Evolutionary conservation across 208 protist species (phyloP).

Genomic region (Tritrichomonas musculus): DNA sequence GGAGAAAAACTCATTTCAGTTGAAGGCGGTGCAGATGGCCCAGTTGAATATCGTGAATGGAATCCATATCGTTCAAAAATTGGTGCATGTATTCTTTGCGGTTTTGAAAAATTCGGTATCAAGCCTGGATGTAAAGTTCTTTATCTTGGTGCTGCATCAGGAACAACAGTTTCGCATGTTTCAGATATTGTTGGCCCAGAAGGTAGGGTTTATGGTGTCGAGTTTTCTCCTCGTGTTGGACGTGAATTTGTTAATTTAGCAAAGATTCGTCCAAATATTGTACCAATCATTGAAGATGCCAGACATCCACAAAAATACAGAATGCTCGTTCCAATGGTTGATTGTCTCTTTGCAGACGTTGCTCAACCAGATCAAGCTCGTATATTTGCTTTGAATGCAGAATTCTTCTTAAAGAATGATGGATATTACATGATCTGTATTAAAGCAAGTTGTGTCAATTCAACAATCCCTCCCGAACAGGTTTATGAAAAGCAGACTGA

Average conservation of each 20-base stretch:
- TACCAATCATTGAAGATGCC: conserved; percentile 99
- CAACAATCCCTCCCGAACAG: conserved; percentile 81
- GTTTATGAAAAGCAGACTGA: conserved; percentile 95
- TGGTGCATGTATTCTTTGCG: conserved; percentile 90
- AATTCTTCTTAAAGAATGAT: conserved; percentile 96
- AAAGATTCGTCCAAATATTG: conserved; percentile 97
- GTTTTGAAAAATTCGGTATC: conserved; percentile 95
- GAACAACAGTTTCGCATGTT: conserved; percentile 99
- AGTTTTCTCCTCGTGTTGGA: conserved; percentile 97
- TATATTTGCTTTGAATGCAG: conserved; percentile 97
- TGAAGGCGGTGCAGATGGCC: conserved; percentile 54
- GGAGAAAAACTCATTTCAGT: conserved; percentile 75
- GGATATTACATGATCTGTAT: conserved; percentile 99
- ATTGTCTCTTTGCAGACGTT: conserved; percentile 99
- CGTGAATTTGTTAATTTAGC: conserved; percentile 98
- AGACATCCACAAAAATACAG: conserved; percentile 98
- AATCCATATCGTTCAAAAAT: conserved; percentile 99
- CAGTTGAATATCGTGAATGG: conserved; percentile 99
- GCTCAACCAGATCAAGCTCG: conserved; percentile 99
- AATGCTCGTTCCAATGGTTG: conserved; percentile 98
- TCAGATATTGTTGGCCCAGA: conserved; percentile 96
- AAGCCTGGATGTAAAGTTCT: conserved; percentile 94
- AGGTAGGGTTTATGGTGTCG: conserved; percentile 98
- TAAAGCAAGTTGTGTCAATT: conserved; percentile 99
- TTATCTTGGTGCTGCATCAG: conserved; percentile 99